These are phyloP conservation scores for Chlorella sp. DNA, from an alignment of 139 green algal species.

Conservation along the genomic window DNA sequence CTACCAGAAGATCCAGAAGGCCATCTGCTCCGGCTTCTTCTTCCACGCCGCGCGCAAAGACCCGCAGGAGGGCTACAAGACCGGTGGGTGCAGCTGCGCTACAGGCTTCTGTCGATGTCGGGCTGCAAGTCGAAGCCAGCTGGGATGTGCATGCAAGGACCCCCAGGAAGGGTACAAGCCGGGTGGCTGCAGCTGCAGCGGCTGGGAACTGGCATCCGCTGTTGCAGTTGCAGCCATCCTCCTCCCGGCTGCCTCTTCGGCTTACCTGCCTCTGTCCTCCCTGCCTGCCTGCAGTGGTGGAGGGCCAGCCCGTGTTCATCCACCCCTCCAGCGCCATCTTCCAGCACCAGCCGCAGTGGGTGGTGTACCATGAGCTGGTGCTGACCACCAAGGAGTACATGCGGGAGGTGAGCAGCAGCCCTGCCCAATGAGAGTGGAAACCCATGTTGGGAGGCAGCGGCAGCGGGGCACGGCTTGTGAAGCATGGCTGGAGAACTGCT, in stretches of 20 bases:
- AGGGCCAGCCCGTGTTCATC: constrained; percentile 97
- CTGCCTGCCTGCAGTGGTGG: constrained; percentile 62
- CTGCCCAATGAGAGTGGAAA: no score
- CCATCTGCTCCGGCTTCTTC: constrained; percentile 93
- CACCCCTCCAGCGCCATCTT: constrained; percentile 93
- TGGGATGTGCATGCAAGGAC: no score
- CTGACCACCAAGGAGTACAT: constrained; percentile 99
- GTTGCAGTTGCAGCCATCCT: background rate
- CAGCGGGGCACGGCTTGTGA: no score
- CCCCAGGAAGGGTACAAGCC: constrained; percentile 79
- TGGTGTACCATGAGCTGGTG: constrained; percentile 95
- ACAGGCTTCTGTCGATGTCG: no score
- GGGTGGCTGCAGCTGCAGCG: no score
- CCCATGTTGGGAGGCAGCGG: no score
- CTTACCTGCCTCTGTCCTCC: no score
- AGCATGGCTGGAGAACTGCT: no score
- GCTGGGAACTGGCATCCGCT: no score
- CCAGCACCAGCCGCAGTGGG: constrained; percentile 94
- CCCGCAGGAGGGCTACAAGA: constrained; percentile 77
- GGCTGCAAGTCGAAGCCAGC: no score
- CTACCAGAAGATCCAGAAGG: constrained; percentile 92
- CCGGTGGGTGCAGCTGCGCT: constrained; percentile 47
- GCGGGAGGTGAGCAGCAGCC: constrained; percentile 77
- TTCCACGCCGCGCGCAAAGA: constrained; percentile 87
- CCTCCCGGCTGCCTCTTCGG: background rate